phyloP scores from a whole-genome alignment of 352 stramenopile species.

The Phytopythium aichiense region DNA sequence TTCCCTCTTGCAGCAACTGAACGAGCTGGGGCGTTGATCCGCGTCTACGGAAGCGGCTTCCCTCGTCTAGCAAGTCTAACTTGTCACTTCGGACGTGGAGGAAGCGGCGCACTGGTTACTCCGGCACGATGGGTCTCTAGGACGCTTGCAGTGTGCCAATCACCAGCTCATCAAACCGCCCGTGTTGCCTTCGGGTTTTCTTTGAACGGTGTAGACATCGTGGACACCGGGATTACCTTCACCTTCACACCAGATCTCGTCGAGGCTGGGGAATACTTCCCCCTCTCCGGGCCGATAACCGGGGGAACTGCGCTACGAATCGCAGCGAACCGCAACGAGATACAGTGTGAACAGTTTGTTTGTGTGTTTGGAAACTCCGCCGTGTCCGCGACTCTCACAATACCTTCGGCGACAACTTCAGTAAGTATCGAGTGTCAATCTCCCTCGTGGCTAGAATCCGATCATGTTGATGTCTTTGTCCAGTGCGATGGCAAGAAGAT shows the following conservation, averaged over 20 bases:
- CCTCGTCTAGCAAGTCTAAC: slow-evolving; percentile 31
- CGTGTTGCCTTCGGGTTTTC: slow-evolving; percentile 36
- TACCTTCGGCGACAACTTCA: neutral
- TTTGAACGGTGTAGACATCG: slow-evolving; percentile 47
- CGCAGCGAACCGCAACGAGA: slow-evolving; percentile 4
- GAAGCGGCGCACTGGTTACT: neutral
- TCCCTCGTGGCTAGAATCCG: slow-evolving; percentile 11
- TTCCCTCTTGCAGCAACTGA: slow-evolving; percentile 20
- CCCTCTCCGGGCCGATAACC: slow-evolving; percentile 19
- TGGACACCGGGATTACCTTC: slow-evolving; percentile 24
- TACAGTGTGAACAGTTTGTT: slow-evolving; percentile 16
- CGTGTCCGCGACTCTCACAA: neutral
- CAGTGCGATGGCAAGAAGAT: slow-evolving; percentile 23
- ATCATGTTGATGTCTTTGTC: slow-evolving; percentile 19
- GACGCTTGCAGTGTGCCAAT: slow-evolving; percentile 18
- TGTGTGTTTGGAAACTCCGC: slow-evolving; percentile 26
- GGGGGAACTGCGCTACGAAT: slow-evolving; percentile 33
- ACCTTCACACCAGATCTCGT: slow-evolving; percentile 16
- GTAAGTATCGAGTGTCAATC: slow-evolving; percentile 18
- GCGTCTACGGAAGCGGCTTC: slow-evolving; percentile 18
- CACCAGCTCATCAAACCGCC: slow-evolving; percentile 19
- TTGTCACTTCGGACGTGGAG: slow-evolving; percentile 37
- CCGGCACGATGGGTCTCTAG: slow-evolving; percentile 25
- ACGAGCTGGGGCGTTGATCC: slow-evolving; percentile 11
- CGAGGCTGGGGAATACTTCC: slow-evolving; percentile 10